phyloP scores from a whole-genome alignment of 2,329 filamentous ascomycete species.

The Aspergillus persii region DNA sequence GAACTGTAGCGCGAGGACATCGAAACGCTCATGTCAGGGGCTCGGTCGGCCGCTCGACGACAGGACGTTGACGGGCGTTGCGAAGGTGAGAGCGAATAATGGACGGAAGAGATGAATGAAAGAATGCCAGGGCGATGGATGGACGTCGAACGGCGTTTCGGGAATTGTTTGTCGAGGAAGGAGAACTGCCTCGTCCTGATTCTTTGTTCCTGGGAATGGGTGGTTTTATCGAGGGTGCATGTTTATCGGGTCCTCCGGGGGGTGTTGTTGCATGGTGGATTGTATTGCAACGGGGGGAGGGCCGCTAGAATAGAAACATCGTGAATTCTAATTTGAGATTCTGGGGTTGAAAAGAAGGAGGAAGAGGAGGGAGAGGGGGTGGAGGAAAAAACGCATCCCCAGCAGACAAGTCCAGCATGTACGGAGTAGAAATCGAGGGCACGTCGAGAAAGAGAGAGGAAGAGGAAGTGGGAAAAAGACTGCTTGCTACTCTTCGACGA shows the following conservation, averaged over 20 bases:
- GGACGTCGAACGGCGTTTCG: neutral
- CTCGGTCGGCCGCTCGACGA: neutral
- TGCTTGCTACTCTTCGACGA: neutral
- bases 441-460: slow-evolving; percentile 1
- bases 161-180: neutral
- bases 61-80: neutral
- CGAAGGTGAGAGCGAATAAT: neutral
- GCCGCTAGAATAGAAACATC: neutral
- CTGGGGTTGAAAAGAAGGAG: slow-evolving; percentile 7
- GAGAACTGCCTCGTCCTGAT: neutral
- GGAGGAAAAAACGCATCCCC: slow-evolving; percentile 3
- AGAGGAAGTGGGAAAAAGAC: neutral
- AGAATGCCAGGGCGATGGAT: neutral
- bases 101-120: neutral
- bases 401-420: neutral
- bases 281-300: neutral
- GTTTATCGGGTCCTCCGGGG: neutral
- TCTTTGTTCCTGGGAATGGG: neutral
- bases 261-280: neutral
- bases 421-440: neutral
- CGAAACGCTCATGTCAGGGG: slow-evolving; percentile 23
- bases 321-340: neutral
- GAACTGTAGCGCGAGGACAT: slow-evolving; percentile 17
- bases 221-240: neutral
- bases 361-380: slow-evolving; percentile 2